phyloP scores from a whole-genome alignment of 2,329 filamentous ascomycete species.

The Trichoderma sp. region DNA sequence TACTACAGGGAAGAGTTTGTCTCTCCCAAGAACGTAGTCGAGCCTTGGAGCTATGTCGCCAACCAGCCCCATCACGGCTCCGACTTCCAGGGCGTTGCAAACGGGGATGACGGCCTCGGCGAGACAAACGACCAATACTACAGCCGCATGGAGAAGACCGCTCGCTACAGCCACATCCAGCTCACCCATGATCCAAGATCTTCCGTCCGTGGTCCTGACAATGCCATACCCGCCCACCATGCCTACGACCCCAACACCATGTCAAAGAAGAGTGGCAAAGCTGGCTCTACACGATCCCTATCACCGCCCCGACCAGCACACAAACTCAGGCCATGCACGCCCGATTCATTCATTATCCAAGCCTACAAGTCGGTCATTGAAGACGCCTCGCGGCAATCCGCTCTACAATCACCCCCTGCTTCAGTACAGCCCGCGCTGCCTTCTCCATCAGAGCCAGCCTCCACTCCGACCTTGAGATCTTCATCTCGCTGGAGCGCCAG shows the following conservation, averaged over 20 bases:
- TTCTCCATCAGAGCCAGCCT: neutral
- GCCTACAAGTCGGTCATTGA: constrained; percentile 36
- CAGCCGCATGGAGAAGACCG: constrained; percentile 35
- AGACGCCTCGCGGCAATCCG: constrained; percentile 23
- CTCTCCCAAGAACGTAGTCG: constrained; percentile 25
- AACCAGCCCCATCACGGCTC: constrained; percentile 22
- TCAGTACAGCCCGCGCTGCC: neutral
- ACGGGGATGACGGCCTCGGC: constrained; percentile 23
- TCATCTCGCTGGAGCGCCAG: constrained; percentile 20
- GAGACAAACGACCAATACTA: constrained; percentile 41
- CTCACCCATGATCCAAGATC: constrained; percentile 32
- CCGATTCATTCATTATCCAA: constrained; percentile 36
- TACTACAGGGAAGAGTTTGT: constrained; percentile 19
- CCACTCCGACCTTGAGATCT: neutral
- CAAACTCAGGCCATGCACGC: constrained; percentile 24
- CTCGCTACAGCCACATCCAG: constrained; percentile 20
- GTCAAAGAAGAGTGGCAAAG: neutral
- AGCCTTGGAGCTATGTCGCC: constrained; percentile 29
- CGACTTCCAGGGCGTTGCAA: neutral
- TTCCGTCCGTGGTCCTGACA: constrained; percentile 24
- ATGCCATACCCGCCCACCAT: constrained; percentile 45
- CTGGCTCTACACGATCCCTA: neutral
- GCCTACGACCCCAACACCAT: constrained; percentile 37
- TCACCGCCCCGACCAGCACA: constrained; percentile 14
- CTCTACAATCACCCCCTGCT: neutral